These are phyloP conservation scores for Fusarium veterinarium DNA, from an alignment of 2,329 filamentous ascomycete genomes.

Conservation along the genomic window DNA sequence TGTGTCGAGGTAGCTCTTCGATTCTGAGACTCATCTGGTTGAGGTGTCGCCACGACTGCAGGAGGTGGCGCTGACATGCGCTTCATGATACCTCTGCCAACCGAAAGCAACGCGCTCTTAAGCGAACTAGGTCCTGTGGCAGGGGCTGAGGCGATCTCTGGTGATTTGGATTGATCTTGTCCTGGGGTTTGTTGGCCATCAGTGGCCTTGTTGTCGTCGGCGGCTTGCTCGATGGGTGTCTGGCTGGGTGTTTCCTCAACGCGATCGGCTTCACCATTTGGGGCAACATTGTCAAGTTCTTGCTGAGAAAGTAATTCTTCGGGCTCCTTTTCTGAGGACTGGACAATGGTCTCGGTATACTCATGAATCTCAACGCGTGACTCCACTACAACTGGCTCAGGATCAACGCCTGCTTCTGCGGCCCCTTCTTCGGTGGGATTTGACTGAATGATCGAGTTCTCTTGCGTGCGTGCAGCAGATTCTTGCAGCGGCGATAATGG, in stretches of 20 bases:
- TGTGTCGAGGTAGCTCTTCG: conserved; percentile 2
- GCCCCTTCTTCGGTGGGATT: not conserved
- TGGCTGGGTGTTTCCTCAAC: conserved; percentile 30
- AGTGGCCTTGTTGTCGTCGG: not conserved
- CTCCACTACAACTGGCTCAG: not conserved
- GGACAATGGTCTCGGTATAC: conserved; percentile 29
- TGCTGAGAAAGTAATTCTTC: not conserved
- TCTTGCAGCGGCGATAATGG: conserved; percentile 12
- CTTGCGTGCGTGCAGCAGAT: not conserved
- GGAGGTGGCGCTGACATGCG: conserved; percentile 36
- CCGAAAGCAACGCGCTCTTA: conserved; percentile 15
- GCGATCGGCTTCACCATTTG: conserved; percentile 9
- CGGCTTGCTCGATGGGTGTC: conserved; percentile 8
- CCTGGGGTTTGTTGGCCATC: conserved; percentile 6
- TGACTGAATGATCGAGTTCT: not conserved
- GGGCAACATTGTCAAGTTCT: not conserved
- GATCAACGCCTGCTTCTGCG: not conserved
- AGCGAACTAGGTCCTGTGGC: not conserved
- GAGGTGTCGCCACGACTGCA: not conserved
- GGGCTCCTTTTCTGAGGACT: conserved; percentile 31
- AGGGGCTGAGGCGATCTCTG: conserved; percentile 1
- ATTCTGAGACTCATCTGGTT: not conserved
- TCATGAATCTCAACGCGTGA: conserved; percentile 24
- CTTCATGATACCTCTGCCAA: conserved; percentile 22
- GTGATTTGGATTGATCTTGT: not conserved